These are phyloP conservation scores for Xerocomus spinulosus DNA, from an alignment of 768 basidiomycete genomes.

Conservation along the genomic window DNA sequence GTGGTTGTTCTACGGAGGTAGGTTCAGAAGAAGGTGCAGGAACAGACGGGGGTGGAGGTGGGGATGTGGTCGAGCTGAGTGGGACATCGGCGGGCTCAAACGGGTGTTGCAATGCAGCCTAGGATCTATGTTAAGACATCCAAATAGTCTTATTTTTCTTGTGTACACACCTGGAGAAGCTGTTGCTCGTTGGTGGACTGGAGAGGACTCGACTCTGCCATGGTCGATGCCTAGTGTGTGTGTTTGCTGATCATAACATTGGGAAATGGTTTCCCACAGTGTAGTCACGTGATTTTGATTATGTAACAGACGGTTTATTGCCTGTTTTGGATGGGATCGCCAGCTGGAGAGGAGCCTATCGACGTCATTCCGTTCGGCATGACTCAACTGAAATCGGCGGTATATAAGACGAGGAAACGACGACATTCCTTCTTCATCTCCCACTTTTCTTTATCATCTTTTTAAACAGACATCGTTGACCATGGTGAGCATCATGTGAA, in stretches of 20 bases:
- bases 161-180: constrained; percentile 19
- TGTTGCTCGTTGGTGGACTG: constrained; percentile 19
- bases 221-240: constrained; percentile 13
- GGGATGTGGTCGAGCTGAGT: constrained; percentile 7
- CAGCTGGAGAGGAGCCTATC: background rate
- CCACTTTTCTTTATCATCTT: background rate
- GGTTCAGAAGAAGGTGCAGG: background rate
- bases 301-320: background rate
- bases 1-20: background rate
- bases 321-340: constrained; percentile 8
- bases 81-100: constrained; percentile 25
- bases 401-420: constrained; percentile 13
- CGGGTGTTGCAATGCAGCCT: constrained; percentile 26
- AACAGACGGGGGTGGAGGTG: background rate
- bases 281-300: background rate
- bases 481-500: constrained; percentile 8
- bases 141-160: fast-evolving
- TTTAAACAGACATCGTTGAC: background rate
- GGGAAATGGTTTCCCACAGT: background rate
- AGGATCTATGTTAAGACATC: background rate
- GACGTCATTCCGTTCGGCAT: constrained; percentile 9
- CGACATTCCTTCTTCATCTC: background rate
- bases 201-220: constrained; percentile 26
- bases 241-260: no score
- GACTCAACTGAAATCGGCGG: constrained; percentile 6